Evolutionary conservation across 2,329 filamentous ascomycete species (phyloP).

Genomic region (Pseudocercospora eumusae): DNA sequence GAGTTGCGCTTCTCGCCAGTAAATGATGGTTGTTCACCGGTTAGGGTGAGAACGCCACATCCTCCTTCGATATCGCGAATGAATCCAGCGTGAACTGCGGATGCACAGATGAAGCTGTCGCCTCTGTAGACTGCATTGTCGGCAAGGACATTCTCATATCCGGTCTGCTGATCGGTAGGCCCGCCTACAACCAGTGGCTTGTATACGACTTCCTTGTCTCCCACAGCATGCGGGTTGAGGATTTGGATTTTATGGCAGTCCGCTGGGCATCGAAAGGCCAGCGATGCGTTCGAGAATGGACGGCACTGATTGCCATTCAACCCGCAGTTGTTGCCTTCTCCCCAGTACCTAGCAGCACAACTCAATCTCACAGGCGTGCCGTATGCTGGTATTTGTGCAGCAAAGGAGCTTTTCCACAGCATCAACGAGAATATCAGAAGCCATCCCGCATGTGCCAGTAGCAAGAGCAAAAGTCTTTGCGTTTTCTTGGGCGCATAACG

Average conservation of each 20-base stretch:
- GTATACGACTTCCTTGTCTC: conserved; percentile 63
- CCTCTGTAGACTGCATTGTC: conserved; percentile 71
- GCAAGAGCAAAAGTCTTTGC: conserved; percentile 61
- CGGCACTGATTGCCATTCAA: conserved; percentile 73
- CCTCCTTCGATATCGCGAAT: conserved; percentile 71
- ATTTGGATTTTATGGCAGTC: conserved; percentile 67
- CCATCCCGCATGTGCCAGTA: conserved; percentile 67
- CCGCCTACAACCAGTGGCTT: conserved; percentile 58
- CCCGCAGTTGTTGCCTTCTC: conserved; percentile 68
- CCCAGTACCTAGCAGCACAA: conserved; percentile 71
- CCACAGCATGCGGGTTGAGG: conserved; percentile 73
- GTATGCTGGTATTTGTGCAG: conserved; percentile 65
- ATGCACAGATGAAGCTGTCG: conserved; percentile 83
- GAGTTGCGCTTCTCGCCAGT: conserved; percentile 67
- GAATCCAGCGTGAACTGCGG: conserved; percentile 81
- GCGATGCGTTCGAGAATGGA: conserved; percentile 69
- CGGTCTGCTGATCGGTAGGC: conserved; percentile 41
- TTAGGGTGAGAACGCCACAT: conserved; percentile 75
- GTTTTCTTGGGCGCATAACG: conserved; percentile 60
- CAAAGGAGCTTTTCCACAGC: conserved; percentile 62
- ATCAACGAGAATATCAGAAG: conserved; percentile 68
- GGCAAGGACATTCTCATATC: conserved; percentile 42
- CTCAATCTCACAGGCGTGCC: conserved; percentile 65
- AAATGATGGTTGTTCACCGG: conserved; percentile 68
- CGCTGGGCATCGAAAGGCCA: conserved; percentile 74